Conservation (phyloP, 2,329 filamentous ascomycete species). For the Microcyclospora tardicrescens region DNA sequence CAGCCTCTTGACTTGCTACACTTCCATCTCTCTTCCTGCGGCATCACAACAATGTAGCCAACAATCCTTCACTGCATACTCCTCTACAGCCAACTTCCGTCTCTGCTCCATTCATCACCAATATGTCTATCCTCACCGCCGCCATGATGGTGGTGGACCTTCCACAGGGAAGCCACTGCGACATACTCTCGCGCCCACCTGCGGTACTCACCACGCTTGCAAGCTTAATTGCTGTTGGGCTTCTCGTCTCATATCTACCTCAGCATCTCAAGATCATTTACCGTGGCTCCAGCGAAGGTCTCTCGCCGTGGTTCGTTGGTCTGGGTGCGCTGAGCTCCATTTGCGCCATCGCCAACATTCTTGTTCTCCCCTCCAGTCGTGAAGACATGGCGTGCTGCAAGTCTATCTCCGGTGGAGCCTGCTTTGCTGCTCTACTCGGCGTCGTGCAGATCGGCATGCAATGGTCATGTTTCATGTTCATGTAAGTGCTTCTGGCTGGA, state of each 20-base stretch:
- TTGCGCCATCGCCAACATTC: constrained; percentile 80
- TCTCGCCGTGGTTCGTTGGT: constrained; percentile 89
- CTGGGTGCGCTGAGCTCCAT: constrained; percentile 82
- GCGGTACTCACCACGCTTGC: constrained; percentile 16
- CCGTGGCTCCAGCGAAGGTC: constrained; percentile 76
- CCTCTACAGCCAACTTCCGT: too few species aligned
- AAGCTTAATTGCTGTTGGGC: constrained; percentile 64
- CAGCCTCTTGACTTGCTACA: too few species aligned
- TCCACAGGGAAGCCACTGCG: constrained; percentile 11
- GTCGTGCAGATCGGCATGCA: constrained; percentile 85
- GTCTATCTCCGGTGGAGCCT: constrained; percentile 68
- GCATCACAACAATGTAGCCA: too few species aligned
- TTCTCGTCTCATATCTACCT: constrained; percentile 84
- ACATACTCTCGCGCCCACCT: constrained; percentile 15
- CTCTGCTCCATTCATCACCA: too few species aligned
- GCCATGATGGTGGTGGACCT: background rate
- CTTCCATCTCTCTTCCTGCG: too few species aligned
- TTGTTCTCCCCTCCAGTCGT: constrained; percentile 71
- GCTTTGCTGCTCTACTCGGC: constrained; percentile 71
- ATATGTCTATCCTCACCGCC: too few species aligned
- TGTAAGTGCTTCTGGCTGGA: constrained; percentile 44
- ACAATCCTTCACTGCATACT: too few species aligned
- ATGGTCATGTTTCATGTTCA: constrained; percentile 81
- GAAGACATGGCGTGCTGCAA: constrained; percentile 77
- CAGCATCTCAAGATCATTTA: constrained; percentile 87